Evolutionary conservation across 2,329 filamentous ascomycete species (phyloP), one percentile per base, ranked within the genome.

Genomic region (Fusarium sp.): DNA sequence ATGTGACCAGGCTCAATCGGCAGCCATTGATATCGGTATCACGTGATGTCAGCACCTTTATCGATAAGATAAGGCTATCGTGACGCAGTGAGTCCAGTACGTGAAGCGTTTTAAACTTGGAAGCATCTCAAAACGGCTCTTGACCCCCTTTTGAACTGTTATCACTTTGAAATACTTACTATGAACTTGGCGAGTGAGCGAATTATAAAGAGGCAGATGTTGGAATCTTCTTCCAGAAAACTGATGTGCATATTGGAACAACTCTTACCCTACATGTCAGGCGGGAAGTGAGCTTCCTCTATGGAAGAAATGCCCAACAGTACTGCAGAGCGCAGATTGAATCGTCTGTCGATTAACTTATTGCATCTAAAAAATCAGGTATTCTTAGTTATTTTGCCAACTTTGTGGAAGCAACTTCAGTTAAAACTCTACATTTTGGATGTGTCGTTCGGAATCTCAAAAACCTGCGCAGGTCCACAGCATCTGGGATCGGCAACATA

Each of bases 21-120:
- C 37, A 41, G 6, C 3, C 11, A 13, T 2, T 1, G 3, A 43
- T 43, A 3, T 20, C 3, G 0, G 1, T 0, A 8, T 43, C 41
- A 43, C 41, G 41, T 43, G 41, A 22, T 8, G 5, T 3, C 2
- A 0, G 3, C 10, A 0, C 6, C 2, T 45, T 2, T 45, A 45
- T 45, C 41, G 41, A 22, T 45, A 22, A 14, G 41, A 45, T 45
- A 45, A 22, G n/a, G 14, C 4, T 22, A n/a, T 14, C 1, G 10
- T 14, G 3, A 22, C n/a, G 3, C 11, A 43, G 13, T 20, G n/a
- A 43, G 41, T 14, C n/a, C 1, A 14, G n/a, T n/a, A 20, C 11
- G 3, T 43, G 39, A 14, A 13, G n/a, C 10, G 22, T 7, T 11
- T 22, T 13, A n/a, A 43, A 43, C 41, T 43, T 43, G 2, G 6